These are phyloP conservation scores for Bathelium albidoporum DNA, from an alignment of 495 filamentous ascomycete genomes.

Conservation along the genomic window DNA sequence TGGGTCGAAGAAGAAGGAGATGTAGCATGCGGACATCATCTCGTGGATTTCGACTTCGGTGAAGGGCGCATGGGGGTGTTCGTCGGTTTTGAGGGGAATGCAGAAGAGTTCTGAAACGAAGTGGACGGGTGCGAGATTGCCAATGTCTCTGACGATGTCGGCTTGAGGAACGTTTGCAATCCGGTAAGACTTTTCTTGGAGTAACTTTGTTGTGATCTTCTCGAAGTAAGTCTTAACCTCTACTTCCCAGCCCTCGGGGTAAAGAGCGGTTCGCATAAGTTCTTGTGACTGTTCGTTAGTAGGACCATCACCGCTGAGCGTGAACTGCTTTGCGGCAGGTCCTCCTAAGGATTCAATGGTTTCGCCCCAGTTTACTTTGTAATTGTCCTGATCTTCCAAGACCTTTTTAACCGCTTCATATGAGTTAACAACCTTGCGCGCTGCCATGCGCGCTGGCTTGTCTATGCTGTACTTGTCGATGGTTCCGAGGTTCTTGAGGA, in stretches of 20 bases:
- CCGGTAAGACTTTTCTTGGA: constrained; percentile 39
- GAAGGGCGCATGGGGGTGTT: constrained; percentile 48
- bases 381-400: constrained; percentile 40
- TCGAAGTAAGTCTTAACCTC: constrained; percentile 45
- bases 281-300: constrained; percentile 38
- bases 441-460: constrained; percentile 29
- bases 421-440: constrained; percentile 36
- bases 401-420: constrained; percentile 41
- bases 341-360: constrained; percentile 44
- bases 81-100: constrained; percentile 51
- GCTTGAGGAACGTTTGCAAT: constrained; percentile 48
- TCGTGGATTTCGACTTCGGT: constrained; percentile 50
- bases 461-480: constrained; percentile 43
- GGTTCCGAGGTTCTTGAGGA: constrained; percentile 37
- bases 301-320: constrained; percentile 44
- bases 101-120: constrained; percentile 53
- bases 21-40: constrained; percentile 48
- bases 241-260: constrained; percentile 40
- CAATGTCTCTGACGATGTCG: constrained; percentile 54
- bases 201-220: constrained; percentile 40
- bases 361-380: constrained; percentile 47
- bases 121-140: constrained; percentile 50
- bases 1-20: constrained; percentile 54
- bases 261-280: constrained; percentile 40
- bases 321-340: constrained; percentile 38